Conservation (phyloP, 1,284 basidiomycete species). For the Lignosus rhinocerotis region DNA sequence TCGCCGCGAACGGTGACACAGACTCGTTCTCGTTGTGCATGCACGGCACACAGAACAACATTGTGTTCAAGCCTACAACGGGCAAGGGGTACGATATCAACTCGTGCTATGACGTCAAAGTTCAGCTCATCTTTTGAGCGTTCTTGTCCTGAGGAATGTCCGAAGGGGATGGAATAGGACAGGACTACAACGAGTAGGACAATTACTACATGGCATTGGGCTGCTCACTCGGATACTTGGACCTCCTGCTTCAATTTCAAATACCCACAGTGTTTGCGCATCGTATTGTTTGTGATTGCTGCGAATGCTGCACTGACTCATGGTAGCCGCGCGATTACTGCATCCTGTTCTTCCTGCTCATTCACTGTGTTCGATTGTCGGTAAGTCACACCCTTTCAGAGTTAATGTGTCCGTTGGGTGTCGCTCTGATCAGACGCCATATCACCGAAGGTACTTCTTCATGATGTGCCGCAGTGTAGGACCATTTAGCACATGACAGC, state of each 20-base stretch:
- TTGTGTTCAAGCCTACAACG: slow-evolving; percentile 25
- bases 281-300: background rate
- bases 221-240: background rate
- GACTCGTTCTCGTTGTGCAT: slow-evolving; percentile 31
- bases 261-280: too few relatives aligned
- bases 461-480: too few relatives aligned
- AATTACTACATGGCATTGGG: background rate
- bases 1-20: slow-evolving; percentile 29
- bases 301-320: background rate
- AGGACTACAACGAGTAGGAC: background rate
- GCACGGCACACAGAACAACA: slow-evolving; percentile 22
- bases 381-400: too few relatives aligned
- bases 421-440: too few relatives aligned
- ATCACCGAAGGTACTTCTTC: too few relatives aligned
- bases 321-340: background rate
- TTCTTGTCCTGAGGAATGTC: too few relatives aligned
- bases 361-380: too few relatives aligned
- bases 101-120: slow-evolving; percentile 26
- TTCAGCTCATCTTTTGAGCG: slow-evolving; percentile 23
- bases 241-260: background rate
- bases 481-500: too few relatives aligned
- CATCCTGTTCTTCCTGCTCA: background rate
- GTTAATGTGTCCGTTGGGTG: too few relatives aligned
- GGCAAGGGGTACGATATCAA: slow-evolving; percentile 21
- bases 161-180: too few relatives aligned